Conservation (phyloP, 768 basidiomycete genomes). For the Cystofilobasidium capitatum region DNA sequence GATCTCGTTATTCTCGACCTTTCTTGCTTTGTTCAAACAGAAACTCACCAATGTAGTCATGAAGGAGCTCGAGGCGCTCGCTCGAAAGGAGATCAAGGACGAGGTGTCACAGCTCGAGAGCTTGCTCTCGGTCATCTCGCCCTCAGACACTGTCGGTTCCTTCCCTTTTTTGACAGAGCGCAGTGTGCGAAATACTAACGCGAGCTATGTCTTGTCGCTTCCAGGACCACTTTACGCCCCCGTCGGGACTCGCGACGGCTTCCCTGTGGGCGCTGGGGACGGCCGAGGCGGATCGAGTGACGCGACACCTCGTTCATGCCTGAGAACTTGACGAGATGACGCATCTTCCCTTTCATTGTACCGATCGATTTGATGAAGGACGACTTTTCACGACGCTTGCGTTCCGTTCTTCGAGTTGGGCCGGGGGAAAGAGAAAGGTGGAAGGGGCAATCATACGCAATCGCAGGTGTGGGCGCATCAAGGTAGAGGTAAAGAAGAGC, state of each 20-base stretch:
- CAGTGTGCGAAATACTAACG: not conserved
- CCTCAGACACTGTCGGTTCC: not conserved
- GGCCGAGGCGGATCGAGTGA: not conserved
- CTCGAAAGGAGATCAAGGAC: not conserved
- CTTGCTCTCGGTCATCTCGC: not conserved
- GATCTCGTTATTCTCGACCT: not conserved
- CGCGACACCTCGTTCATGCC: not conserved
- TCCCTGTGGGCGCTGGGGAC: not conserved
- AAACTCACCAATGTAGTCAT: constrained; percentile 2
- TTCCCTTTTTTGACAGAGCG: no score
- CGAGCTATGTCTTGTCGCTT: not conserved
- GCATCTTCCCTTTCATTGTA: no score
- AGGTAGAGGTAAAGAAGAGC: no score
- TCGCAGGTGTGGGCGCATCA: no score
- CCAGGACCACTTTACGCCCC: not conserved
- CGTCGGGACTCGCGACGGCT: not conserved
- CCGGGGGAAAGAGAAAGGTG: no score
- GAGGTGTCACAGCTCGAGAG: not conserved
- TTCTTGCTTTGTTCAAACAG: not conserved
- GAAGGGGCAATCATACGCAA: no score
- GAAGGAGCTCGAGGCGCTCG: constrained; percentile 5
- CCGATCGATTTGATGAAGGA: no score
- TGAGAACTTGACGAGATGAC: no score
- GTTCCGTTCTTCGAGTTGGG: no score
- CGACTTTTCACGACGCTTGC: no score